Evolutionary conservation across 164 flowering plant genomes (phyloP), one percentile per base, ranked within the genome.

Genomic region (Sedum album): DNA sequence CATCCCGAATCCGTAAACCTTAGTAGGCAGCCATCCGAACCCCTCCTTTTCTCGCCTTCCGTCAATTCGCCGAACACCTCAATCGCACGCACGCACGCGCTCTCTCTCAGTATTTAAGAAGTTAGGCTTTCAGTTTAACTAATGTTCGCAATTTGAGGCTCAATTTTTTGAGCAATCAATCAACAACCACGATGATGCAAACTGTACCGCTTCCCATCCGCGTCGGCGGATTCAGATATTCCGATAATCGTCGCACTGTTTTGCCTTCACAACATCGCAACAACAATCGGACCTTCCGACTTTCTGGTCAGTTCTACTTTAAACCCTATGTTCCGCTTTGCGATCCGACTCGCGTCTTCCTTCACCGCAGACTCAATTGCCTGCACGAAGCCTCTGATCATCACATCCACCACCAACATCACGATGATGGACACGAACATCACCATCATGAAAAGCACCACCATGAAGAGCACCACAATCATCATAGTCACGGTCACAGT

Each of bases 401-500:
- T 6, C 25, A 51, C 57, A 20, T 0, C 14, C 60, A 55, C 31
- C 60, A 55, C 62, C 62, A 28, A 5, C 33, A 28, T 14, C 20
- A 57, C n/a, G 33, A 57, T n/a, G 57, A 51, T 6, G 57, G 21
- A 0, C 57, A 21, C 66, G 51, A 15, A 5, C 51, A 46, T 17
- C 51, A 46, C n/a, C 51, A 46, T 11, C 30, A 23, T 26, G 62
- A 57, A 28, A 33, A 57, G 20, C 33, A 57, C n/a, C 51, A 46
- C 26, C 30, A 23, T 26, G 62, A 57, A 28, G 62, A 57, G 20
- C 33, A 57, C 67, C 74, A 70, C 65, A 38, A 75, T 38, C 72
- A 78, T 18, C 41, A 73, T 33, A 71, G 75, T 18, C 13, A 75
- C 7, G 73, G 77, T 26, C 28, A 70, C 39, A 61, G 78, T 21